phyloP scores from a whole-genome alignment of 495 filamentous ascomycete genomes.

The Penicillium riverlandense region DNA sequence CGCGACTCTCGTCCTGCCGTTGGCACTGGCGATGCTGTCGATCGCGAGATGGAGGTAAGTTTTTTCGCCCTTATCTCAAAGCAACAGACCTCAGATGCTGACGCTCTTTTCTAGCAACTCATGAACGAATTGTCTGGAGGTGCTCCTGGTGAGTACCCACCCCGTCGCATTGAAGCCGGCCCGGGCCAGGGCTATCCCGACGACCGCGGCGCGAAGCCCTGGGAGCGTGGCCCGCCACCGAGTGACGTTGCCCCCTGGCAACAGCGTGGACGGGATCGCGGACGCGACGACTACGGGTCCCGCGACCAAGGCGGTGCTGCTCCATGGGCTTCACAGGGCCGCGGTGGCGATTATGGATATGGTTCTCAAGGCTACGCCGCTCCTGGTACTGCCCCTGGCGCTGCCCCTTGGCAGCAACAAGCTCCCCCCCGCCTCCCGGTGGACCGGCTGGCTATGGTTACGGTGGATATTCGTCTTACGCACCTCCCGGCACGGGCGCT shows the following conservation, averaged over 20 bases:
- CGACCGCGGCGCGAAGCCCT: constrained; percentile 67
- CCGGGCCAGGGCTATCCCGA: constrained; percentile 48
- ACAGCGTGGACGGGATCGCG: constrained; percentile 52
- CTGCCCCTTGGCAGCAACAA: constrained; percentile 66
- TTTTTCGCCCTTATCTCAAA: neutral
- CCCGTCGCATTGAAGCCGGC: constrained; percentile 82
- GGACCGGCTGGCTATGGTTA: constrained; percentile 46
- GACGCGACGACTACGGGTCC: constrained; percentile 38
- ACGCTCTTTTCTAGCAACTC: constrained; percentile 58
- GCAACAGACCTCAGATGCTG: too few relatives aligned
- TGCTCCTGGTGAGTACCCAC: constrained; percentile 53
- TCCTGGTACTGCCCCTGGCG: constrained; percentile 35
- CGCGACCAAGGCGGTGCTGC: constrained; percentile 29
- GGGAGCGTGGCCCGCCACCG: constrained; percentile 73
- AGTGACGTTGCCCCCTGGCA: constrained; percentile 79
- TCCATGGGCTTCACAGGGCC: constrained; percentile 38
- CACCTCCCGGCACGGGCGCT: constrained; percentile 52
- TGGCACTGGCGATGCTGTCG: constrained; percentile 74
- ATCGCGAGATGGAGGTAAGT: constrained; percentile 89
- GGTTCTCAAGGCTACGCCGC: constrained; percentile 28
- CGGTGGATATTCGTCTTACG: constrained; percentile 50
- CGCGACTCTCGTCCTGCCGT: constrained; percentile 54
- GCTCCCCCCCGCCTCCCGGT: constrained; percentile 44
- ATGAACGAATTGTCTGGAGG: constrained; percentile 94
- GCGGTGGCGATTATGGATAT: constrained; percentile 34